Base-by-base conservation (phyloP, 2,329 filamentous ascomycete genomes). In the Sclerotinia minor region DNA sequence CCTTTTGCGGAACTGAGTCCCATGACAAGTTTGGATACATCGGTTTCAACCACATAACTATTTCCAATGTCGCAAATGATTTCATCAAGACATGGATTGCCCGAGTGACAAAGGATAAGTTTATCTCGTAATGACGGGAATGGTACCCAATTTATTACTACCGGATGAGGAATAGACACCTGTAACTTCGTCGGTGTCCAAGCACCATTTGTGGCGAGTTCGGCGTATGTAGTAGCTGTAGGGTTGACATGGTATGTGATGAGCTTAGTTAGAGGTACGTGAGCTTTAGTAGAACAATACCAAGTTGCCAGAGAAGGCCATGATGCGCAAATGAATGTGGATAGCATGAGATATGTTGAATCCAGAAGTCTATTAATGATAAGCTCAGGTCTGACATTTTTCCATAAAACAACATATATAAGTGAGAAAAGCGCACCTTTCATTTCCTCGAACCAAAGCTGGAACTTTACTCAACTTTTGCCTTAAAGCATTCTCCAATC, bases 41-140 rank as follows among this genome's bases (percentile, higher is more conserved):
- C 64, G 17, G 45, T 32, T 61, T 66, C 64, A n/a, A 66, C 64
- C 1, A 61, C 54, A 41, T 66, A 66, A 66, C 64, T 66, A 52
- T 19, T 24, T 24, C 64, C 64, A 26, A 66, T 19, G 5, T 66
- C 64, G 19, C 64, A 59, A 26, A 66, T n/a, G 41, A 66, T 50
- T 26, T 66, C 29, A 60, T 66, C 64, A 13, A 66, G 35, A 8
- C 54, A 66, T 4, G 64, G 64, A 26, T 66, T 66, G 7, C 35
- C 54, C 17, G 64, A 66, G 45, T 66, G 54, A 19, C 54, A 66
- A 32, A 60, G 45, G 13, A 61, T 61, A 29, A 66, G 15, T 24
- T 61, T 50, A 47, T 66, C 64, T 53, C 64, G 54, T 41, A 66
- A 9, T 7, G 44, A 50, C 44, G 64, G 64, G 19, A 52, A 66